Conservation (phyloP, 2,329 filamentous ascomycete species). For the Chrysosporium keratinophilum region DNA sequence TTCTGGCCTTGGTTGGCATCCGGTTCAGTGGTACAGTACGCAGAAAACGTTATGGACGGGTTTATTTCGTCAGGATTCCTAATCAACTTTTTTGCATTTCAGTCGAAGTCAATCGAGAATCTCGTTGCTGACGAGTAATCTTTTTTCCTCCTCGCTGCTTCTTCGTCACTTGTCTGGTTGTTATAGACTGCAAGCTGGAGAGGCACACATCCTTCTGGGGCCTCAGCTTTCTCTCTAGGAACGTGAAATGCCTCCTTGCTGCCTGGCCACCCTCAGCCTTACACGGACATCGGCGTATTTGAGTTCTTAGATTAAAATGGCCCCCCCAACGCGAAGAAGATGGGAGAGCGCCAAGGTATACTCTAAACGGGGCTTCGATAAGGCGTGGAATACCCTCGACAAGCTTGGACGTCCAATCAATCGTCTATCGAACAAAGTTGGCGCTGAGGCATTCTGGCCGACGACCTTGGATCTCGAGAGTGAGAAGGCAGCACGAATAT, state of each 20-base stretch:
- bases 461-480: constrained; percentile 77
- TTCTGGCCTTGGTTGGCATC: constrained; percentile 2
- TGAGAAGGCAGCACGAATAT: constrained; percentile 80
- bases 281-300: constrained; percentile 17
- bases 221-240: background rate
- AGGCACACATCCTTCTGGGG: constrained; percentile 3
- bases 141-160: background rate
- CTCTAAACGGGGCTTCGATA: constrained; percentile 61
- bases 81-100: background rate
- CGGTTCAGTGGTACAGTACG: background rate
- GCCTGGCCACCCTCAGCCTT: background rate
- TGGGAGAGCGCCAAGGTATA: constrained; percentile 44
- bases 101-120: too few relatives aligned
- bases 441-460: constrained; percentile 75
- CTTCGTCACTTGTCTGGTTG: background rate
- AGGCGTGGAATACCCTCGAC: constrained; percentile 56
- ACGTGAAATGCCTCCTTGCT: constrained; percentile 6
- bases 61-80: background rate
- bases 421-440: constrained; percentile 67
- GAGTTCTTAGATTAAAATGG: constrained; percentile 30
- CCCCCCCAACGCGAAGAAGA: constrained; percentile 35
- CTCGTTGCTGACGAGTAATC: background rate
- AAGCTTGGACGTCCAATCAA: constrained; percentile 69
- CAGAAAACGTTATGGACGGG: background rate
- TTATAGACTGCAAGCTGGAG: background rate